These are phyloP conservation scores for Prunus davidiana DNA, from an alignment of 306 rosid genomes.

Conservation along the genomic window DNA sequence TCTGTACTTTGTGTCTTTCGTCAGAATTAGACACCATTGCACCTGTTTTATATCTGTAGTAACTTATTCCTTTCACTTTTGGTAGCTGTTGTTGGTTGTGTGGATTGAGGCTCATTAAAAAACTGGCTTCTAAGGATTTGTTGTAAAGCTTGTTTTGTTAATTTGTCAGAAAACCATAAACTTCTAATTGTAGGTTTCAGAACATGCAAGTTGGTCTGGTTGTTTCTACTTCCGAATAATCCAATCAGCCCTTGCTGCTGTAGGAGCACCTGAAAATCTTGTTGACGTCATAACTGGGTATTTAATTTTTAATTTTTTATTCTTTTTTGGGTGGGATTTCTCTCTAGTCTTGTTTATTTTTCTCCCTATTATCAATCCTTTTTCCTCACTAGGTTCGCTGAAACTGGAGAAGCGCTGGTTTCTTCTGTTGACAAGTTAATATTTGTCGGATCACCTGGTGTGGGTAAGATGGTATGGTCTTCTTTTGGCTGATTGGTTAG, in stretches of 20 bases:
- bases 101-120: neutral
- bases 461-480: slow-evolving; percentile 85
- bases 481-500: slow-evolving; percentile 28
- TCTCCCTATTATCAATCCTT: slow-evolving; percentile 22
- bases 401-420: slow-evolving; percentile 94
- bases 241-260: slow-evolving; percentile 97
- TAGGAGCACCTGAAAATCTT: slow-evolving; percentile 97
- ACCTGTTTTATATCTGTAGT: neutral
- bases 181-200: slow-evolving; percentile 69
- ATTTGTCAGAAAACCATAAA: slow-evolving; percentile 26
- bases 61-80: neutral
- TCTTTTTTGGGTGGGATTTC: neutral
- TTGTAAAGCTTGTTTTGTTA: slow-evolving; percentile 15
- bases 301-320: slow-evolving; percentile 19
- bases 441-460: slow-evolving; percentile 96
- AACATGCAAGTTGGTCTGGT: slow-evolving; percentile 99
- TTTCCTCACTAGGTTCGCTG: slow-evolving; percentile 68
- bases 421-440: slow-evolving; percentile 92
- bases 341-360: slow-evolving; percentile 15
- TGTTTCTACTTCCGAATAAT: slow-evolving; percentile 90
- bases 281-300: slow-evolving; percentile 96
- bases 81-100: slow-evolving; percentile 6
- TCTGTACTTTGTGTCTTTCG: slow-evolving; percentile 9
- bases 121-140: neutral
- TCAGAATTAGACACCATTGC: neutral